Evolutionary conservation across 352 stramenopile genomes (phyloP), one percentile per base, ranked within the genome.

Genomic region (Globisporangium emineosum): DNA sequence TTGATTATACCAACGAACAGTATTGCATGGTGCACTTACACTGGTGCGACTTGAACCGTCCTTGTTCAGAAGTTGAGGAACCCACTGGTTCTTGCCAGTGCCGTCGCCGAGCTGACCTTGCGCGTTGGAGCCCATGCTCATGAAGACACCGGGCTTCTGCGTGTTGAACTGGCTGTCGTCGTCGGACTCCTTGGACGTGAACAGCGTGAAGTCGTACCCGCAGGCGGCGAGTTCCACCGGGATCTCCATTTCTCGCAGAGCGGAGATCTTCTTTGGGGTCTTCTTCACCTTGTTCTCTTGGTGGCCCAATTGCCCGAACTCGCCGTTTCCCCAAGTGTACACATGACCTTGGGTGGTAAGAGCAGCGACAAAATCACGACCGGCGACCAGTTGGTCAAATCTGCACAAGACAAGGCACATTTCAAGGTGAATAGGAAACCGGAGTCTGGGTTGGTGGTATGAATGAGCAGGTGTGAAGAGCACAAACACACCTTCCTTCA

Each of bases 201-300:
- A 85, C 30, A 93, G 21, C 35, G 86, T 71, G 57, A 93, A 93
- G 55, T 93, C 85, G 21, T 71, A 75, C 4, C 85, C 85, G 47
- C 81, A 90, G 25, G 59, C 63, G 13, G 69, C 83, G 9, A 85
- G 64, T 47, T 88, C 74, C 0, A 90, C 80, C 29, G 85, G 81
- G 27, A 93, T 73, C 68, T 93, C 85, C 21, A 91, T 70, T 69
- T 93, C 85, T 3, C 85, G 80, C 33, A 93, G 72, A 10, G 85
- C 85, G 35, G 85, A 93, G 62, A 93, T 90, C 65, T 93, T 93
- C 72, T 93, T 93, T 23, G 85, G 85, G 19, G 75, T 73, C 66
- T 93, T 93, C 71, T 93, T 93, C 72, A 81, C 83, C 62, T 93
- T 93, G 72, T 91, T 93, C 49, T 93, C 85, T 57, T 93, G 85